Base-by-base conservation (phyloP, 1,284 basidiomycete species). In the Cutaneotrichosporon mucoides region DNA sequence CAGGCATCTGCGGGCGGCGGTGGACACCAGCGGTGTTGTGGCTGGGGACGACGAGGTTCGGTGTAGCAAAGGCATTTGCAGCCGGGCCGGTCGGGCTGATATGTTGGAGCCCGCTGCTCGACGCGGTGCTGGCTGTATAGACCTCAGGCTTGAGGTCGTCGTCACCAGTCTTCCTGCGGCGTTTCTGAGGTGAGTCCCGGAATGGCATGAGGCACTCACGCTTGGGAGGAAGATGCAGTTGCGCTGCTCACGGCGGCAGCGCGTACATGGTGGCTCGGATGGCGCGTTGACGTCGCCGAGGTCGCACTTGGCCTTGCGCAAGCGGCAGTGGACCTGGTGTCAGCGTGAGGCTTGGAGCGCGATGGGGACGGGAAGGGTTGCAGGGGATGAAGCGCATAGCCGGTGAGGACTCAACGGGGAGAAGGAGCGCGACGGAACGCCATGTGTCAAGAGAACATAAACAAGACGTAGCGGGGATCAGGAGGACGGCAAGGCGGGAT, bases 241-340 rank as follows among this genome's bases (percentile, higher is more conserved):
- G 11, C 76, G 67, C 59, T 78, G 70, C 58, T 80, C 79, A 35
- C 80, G 71, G 35, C 77, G 70, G 57, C 80, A 81, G 24, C 79
- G 66, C 5, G 74, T 68, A 57, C 80, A 81, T 5, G 80, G 79
- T 4, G 79, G 78, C 49, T 79, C 73, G 8, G 71, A 73, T 0
- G 79, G 80, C 3, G 72, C 68, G 55, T 80, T 79, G 42, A 79
- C 76, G 57, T 80, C 77, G 33, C 80, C 79, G 8, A 81, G 68
- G 57, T 81, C 80, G 61, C 80, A 80, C 62, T 75, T 73, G 9
- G 79, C 77, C 60, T 81, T 81, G 10, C 79, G 67, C 49, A 76
- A 61, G 3, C 77, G 68, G 58, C 77, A 79, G 57, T 78, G 75
- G 3, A 76, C 71, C 72, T 74, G 53, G 11, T 6, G 44, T 24